Base-by-base conservation (phyloP, 768 basidiomycete species). In the Xerocomellus intermedius region DNA sequence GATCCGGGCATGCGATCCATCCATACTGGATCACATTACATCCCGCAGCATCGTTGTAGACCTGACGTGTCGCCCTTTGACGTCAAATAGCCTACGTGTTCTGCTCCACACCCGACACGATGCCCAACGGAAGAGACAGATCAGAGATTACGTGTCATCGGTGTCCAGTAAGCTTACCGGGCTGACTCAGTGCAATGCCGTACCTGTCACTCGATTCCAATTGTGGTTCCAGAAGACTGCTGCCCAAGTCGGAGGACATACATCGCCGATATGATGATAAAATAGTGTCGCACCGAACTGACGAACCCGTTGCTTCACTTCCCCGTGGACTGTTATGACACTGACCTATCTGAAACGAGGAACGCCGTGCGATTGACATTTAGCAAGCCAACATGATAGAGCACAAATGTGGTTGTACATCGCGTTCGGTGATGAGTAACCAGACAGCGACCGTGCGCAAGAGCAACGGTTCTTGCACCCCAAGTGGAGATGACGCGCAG, bases 141-240 rank as follows among this genome's bases (percentile, higher is more conserved):
- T 37, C 12, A 19, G 30, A 17, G 17, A 1, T 35, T 60, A 46
- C 49, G 50, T 52, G 42, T n/a, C n/a, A 22, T 16, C 65, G 65
- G 65, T 33, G 28, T 60, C 21, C 37, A 50, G 16, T 9, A 35
- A 39, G 21, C 19, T 59, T 2, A 36, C 65, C 66, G 66, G 50
- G 22, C 28, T 67, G 66, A 68, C 53, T 57, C 57, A 26, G 47
- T 41, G 37, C 38, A 14, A 43, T 43, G 8, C 43, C 16, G 50
- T 57, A 17, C 52, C 55, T 57, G 52, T 24, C 32, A n/a, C 10
- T 30, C 46, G 30, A 10, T 24, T 30, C 42, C 13, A 38, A 38
- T 42, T 14, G 35, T 21, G 30, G 21, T 54, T 48, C 50, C 16
- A 55, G 50, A 51, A 62, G 21, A 14, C 24, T 21, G 24, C 33